Evolutionary conservation across 2,329 filamentous ascomycete genomes (phyloP), one percentile per base, ranked within the genome.

Genomic region (Trichoderma koningii): DNA sequence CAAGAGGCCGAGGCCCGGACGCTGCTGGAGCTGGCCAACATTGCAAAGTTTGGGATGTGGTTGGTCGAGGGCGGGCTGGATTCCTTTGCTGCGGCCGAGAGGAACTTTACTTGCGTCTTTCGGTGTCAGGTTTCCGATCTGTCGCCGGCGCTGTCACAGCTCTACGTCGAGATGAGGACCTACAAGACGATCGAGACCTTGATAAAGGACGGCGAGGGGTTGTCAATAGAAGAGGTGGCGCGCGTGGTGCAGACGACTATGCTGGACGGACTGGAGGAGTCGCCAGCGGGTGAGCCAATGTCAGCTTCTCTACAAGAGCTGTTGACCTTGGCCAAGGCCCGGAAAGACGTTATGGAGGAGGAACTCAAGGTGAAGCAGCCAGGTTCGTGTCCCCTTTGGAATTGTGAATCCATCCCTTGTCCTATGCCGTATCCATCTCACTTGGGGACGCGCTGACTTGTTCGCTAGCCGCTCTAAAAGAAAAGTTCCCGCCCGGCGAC

Each of bases 201-300:
- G 48, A 77, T 77, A 7, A 74, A 83, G 55, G 77, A 81, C 0
- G 84, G 82, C 63, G 82, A 80, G 17, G 48, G 26, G 17, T 44
- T 50, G 14, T 55, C 28, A 53, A 47, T 53, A 47, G 76, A 85
- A 59, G 71, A 72, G 17, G 77, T 80, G 15, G 73, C 88, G 17
- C 81, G 82, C 10, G 82, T 86, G 15, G 73, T 89, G 17, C 81
- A 82, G 12, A 82, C 86, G 61, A 80, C 85, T 3, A 80, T 91
- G 42, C 79, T 83, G 7, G 77, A 82, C 9, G 79, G 89, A 5
- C 75, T 90, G 2, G 81, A 89, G 28, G 78, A 73, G 12, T 70
- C 71, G 21, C 70, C 76, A 41, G 72, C 72, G 3, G 72, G 71
- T 23, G 73, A 75, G 60, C 67, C 76, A 19, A 76, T 71, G 66